These are phyloP conservation scores for Fusarium drepaniforme DNA, from an alignment of 2,329 filamentous ascomycete species.

Conservation along the genomic window DNA sequence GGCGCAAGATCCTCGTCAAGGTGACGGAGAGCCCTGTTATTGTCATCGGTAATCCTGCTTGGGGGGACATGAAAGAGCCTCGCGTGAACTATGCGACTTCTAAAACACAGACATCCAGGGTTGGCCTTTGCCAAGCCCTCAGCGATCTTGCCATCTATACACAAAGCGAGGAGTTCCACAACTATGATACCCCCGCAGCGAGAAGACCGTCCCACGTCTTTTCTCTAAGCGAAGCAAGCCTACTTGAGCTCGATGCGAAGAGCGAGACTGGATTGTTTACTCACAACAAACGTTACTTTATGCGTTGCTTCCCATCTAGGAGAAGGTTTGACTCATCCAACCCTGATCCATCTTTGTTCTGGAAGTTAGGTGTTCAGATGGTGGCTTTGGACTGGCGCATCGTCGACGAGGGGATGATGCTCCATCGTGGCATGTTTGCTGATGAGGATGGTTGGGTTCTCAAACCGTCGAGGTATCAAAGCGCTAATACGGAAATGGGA, in stretches of 20 bases:
- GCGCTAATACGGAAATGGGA: neutral
- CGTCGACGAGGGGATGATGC: constrained; percentile 91
- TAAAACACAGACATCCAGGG: neutral
- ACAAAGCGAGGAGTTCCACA: neutral
- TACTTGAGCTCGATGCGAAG: too few species aligned
- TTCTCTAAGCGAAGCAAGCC: too few species aligned
- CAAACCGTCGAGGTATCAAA: constrained; percentile 78
- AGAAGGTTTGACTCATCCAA: constrained; percentile 87
- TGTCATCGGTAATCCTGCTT: too few species aligned
- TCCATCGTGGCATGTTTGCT: constrained; percentile 98
- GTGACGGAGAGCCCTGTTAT: constrained; percentile 65
- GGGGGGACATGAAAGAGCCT: too few species aligned
- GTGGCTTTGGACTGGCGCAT: constrained; percentile 94
- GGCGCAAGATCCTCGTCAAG: constrained; percentile 85
- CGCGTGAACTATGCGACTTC: neutral
- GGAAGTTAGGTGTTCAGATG: constrained; percentile 96
- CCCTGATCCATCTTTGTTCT: constrained; percentile 90
- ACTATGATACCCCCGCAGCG: constrained; percentile 30
- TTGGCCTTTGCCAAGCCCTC: neutral
- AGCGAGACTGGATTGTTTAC: too few species aligned
- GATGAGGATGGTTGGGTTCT: constrained; percentile 85
- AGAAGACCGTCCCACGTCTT: too few species aligned
- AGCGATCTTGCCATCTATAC: neutral
- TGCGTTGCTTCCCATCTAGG: constrained; percentile 89
- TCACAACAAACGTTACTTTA: constrained; percentile 86